These are phyloP conservation scores for Aurantiochytrium sp. DNA, from an alignment of 108 stramenopile genomes.

Conservation along the genomic window DNA sequence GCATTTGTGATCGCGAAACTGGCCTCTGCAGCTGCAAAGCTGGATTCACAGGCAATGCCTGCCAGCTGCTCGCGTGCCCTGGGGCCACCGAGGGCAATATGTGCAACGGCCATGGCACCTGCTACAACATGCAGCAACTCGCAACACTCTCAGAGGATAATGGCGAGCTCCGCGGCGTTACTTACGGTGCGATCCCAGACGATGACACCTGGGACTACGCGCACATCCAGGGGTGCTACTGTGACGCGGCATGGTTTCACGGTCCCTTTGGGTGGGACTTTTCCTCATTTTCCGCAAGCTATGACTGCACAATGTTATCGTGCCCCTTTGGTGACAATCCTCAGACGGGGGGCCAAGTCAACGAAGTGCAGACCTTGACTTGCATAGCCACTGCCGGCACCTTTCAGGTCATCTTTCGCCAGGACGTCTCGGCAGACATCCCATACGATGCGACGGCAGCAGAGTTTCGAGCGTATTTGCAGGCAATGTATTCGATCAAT, in stretches of 20 bases:
- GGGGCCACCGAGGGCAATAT: background rate
- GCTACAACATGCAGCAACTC: background rate
- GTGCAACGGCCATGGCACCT: background rate
- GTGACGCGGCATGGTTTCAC: conserved; percentile 26
- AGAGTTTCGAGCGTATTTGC: background rate
- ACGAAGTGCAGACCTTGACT: conserved; percentile 52
- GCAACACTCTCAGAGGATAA: background rate
- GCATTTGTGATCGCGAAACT: conserved; percentile 50
- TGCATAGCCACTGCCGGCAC: conserved; percentile 44
- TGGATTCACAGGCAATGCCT: conserved; percentile 49
- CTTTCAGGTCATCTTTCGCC: conserved; percentile 33
- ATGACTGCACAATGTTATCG: conserved; percentile 41
- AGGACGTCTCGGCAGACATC: conserved; percentile 33
- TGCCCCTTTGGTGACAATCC: conserved; percentile 50
- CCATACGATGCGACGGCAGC: conserved; percentile 34
- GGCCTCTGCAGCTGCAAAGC: conserved; percentile 49
- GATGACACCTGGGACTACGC: conserved; percentile 27
- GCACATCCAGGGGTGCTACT: conserved; percentile 43
- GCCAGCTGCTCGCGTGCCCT: conserved; percentile 52
- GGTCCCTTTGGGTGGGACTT: conserved; percentile 5
- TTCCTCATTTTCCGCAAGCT: conserved; percentile 37
- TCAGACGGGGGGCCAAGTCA: conserved; percentile 50
- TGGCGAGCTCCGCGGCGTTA: background rate
- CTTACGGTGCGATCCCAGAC: background rate
- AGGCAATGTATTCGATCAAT: background rate